A percentile compares a stretch with the other conserved stretches of the same genome.
Conservation (phyloP, 23 red algal species). For the Gracilaria vermiculophylla region DNA sequence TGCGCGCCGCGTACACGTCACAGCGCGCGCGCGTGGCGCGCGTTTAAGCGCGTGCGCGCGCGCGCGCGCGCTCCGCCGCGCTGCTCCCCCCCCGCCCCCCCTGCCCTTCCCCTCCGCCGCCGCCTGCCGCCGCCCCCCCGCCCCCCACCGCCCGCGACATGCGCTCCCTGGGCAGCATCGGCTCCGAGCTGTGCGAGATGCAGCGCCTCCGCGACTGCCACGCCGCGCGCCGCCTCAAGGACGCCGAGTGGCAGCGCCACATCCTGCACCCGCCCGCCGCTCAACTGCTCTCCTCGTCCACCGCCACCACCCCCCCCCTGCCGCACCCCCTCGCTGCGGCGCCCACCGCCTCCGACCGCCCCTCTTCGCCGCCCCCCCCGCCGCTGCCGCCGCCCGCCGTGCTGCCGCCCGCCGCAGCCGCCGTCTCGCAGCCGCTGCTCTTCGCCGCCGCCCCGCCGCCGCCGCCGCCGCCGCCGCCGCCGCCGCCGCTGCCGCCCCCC, state of each 20-base stretch:
- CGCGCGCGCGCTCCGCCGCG: neutral
- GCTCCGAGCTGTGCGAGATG: constrained; percentile 68
- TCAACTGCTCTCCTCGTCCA: neutral
- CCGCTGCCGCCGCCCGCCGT: neutral
- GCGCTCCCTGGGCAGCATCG: constrained; percentile 44
- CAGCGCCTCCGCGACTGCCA: constrained; percentile 52
- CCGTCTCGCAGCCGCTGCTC: neutral
- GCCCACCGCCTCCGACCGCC: neutral
- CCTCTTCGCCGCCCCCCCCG: neutral
- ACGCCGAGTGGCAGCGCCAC: constrained; percentile 60
- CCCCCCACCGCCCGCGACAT: neutral
- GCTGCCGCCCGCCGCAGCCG: neutral
- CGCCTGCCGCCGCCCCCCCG: neutral
- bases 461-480: neutral
- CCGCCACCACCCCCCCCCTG: neutral
- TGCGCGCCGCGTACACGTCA: constrained; percentile 2
- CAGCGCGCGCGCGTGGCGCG: neutral
- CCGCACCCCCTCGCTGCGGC: neutral
- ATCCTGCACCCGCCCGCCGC: constrained; percentile 22
- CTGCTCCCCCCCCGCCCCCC: neutral
- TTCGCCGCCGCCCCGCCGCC: neutral
- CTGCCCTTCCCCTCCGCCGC: neutral
- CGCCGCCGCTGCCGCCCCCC: neutral
- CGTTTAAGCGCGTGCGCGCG: neutral
- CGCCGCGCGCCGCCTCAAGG: constrained; percentile 40